A percentile compares a stretch with the other conserved stretches of the same genome.
Evolutionary conservation across 495 filamentous ascomycete species (phyloP).

Genomic region (Aspergillus panamensis): DNA sequence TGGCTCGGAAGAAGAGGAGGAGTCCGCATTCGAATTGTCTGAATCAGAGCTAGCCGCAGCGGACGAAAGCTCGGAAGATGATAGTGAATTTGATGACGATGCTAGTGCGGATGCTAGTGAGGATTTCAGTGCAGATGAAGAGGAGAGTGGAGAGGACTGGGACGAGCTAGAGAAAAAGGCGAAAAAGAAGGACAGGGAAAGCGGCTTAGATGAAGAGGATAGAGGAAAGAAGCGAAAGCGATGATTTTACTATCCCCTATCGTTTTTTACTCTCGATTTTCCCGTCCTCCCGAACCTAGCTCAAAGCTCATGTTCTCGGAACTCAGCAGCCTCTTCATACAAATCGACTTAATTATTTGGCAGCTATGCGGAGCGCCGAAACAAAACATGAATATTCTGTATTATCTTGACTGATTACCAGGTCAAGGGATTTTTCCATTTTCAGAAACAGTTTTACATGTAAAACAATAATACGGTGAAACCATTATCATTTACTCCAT

Average conservation of each 20-base stretch:
- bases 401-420: too few relatives aligned
- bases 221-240: constrained; percentile 56
- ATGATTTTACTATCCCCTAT: constrained; percentile 15
- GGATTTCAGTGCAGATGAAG: constrained; percentile 68
- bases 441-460: too few relatives aligned
- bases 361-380: too few relatives aligned
- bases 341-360: too few relatives aligned
- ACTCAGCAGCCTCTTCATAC: too few relatives aligned
- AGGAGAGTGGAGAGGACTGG: constrained; percentile 83
- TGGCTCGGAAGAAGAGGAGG: constrained; percentile 75
- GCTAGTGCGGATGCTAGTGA: constrained; percentile 74
- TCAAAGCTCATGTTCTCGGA: too few relatives aligned
- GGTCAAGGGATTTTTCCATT: too few relatives aligned
- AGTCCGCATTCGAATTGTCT: constrained; percentile 84
- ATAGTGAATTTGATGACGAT: constrained; percentile 89
- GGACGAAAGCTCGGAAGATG: constrained; percentile 80
- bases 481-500: too few relatives aligned
- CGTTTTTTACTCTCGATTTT: too few relatives aligned
- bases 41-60: constrained; percentile 77
- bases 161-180: constrained; percentile 90
- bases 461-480: too few relatives aligned
- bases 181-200: constrained; percentile 79
- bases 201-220: constrained; percentile 67
- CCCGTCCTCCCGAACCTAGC: too few relatives aligned
- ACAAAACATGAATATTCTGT: too few relatives aligned